Evolutionary conservation across 176 grass and related monocot species (phyloP), one percentile per base, ranked within the genome.

Genomic region (Phoenix dactylifera): DNA sequence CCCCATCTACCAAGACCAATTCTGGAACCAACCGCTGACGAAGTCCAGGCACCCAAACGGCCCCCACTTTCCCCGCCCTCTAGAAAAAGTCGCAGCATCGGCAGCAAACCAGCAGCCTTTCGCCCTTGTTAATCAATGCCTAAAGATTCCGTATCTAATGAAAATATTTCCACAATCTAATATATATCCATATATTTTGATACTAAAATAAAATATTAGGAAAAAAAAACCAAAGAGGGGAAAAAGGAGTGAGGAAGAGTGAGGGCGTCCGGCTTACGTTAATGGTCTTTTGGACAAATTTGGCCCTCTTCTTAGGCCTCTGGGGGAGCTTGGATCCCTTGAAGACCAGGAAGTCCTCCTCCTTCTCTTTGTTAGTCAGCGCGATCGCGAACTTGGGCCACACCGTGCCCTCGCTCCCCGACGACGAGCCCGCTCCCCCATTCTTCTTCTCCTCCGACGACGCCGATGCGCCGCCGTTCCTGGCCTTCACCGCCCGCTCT

Each of bases 301-400:
- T 63, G 35, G 60, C 32, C 18, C 60, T 32, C 35, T 63, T 63
- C 15, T 63, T 63, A 29, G 60, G 60, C 3, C 60, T 32, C 35
- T 63, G 60, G 18, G 60, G 60, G 5, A 63, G 60, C 35, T 63
- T 63, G 18, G 60, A 63, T 5, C 60, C 60, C 60, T 63, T 63
- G 18, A 63, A 63, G 35, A 22, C 35, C 35, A 50, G 49, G n/a
- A 49, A 63, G 14, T 63, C 60, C 18, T 63, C 60, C 30, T 63
- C 60, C 60, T 63, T 63, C 35, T 63, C 60, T 39, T 63, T 63
- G n/a, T 44, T 63, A 3, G 60, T 49, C 29, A 63, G 39, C 18
- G 18, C 32, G 28, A 63, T 32, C n/a, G 18, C 60, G 28, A 63
- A 35, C 60, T 63, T 63, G 35, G 60, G 60, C 60, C 60, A 63